phyloP scores from a whole-genome alignment of 352 stramenopile genomes.

The Pythium utonaiense region DNA sequence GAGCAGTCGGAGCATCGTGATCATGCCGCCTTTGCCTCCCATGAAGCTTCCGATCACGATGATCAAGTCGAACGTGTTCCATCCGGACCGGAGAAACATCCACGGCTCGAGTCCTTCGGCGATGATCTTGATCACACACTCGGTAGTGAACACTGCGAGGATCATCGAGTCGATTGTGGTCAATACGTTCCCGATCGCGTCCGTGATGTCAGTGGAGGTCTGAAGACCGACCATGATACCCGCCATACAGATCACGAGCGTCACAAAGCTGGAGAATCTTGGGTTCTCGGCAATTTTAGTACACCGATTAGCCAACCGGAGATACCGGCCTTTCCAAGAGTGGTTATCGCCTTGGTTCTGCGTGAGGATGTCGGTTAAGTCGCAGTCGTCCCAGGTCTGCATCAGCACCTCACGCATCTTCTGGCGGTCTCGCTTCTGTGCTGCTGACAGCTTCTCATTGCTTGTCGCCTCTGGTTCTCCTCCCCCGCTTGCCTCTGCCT shows the following conservation, averaged over 20 bases:
- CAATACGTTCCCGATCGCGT: constrained; percentile 49
- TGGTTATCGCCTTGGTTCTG: constrained; percentile 45
- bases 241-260: constrained; percentile 67
- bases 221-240: constrained; percentile 78
- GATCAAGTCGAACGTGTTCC: constrained; percentile 86
- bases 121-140: constrained; percentile 75
- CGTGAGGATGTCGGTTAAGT: constrained; percentile 57
- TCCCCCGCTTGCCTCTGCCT: constrained; percentile 9
- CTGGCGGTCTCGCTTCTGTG: constrained; percentile 54
- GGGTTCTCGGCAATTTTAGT: constrained; percentile 56
- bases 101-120: constrained; percentile 75
- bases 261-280: constrained; percentile 69
- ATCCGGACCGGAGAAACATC: constrained; percentile 65
- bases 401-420: constrained; percentile 75
- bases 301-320: constrained; percentile 35
- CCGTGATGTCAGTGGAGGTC: constrained; percentile 47
- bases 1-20: constrained; percentile 81
- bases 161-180: constrained; percentile 58
- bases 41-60: constrained; percentile 78
- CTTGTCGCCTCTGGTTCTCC: background rate
- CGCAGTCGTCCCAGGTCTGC: constrained; percentile 74
- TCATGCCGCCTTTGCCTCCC: constrained; percentile 60
- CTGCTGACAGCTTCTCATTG: constrained; percentile 45
- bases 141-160: constrained; percentile 67
- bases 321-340: constrained; percentile 48